Base-by-base conservation (phyloP, 805 yeast genomes). In the Isabelozyma pseudorhagii region DNA sequence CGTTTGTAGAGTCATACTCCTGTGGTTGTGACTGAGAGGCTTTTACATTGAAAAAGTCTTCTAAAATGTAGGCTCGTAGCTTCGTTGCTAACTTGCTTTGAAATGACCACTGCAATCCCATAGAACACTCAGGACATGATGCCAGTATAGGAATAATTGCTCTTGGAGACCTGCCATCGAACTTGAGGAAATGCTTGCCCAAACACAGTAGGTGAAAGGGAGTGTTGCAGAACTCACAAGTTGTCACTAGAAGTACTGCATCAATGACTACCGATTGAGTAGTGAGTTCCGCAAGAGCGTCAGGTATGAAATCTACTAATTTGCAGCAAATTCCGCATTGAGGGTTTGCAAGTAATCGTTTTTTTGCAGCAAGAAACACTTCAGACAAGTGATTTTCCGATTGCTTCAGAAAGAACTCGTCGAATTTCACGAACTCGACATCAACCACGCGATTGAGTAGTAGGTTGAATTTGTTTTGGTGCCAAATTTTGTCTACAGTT, bases 201-300 rank as follows among this genome's bases (percentile, higher is more conserved):
- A 76, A 48, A 53, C 83, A 79, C 1, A 57, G 28, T 34, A 79
- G 54, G 57, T 79, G 82, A 7, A 65, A 56, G 1, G 66, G 52
- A 17, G 54, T 54, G 2, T 56, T 48, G 53, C 82, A 79, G 36
- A 62, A 54, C 34, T 60, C 54, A 40, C 82, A 78, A 4, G 67
- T 57, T 3, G 68, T 64, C 3, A 73, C 42, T 21, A 69, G 52
- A 0, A 78, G 78, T 46, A 66, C 48, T 0, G 28, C 44, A 1
- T 17, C n/a, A 17, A 63, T 56, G 10, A 17, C 14, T 15, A n/a
- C 15, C 11, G 17, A 38, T 13, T 46, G 41, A 8, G 45, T 34
- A 1, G 6, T 39, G 3, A 57, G 18, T 11, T 42, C 9, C 3
- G 53, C 51, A 2, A 51, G 17, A 36, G 44, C 44, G 8, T 60